These are phyloP conservation scores for Eimeria nieschulzi DNA, from an alignment of 169 alveolate genomes.

Conservation along the genomic window DNA sequence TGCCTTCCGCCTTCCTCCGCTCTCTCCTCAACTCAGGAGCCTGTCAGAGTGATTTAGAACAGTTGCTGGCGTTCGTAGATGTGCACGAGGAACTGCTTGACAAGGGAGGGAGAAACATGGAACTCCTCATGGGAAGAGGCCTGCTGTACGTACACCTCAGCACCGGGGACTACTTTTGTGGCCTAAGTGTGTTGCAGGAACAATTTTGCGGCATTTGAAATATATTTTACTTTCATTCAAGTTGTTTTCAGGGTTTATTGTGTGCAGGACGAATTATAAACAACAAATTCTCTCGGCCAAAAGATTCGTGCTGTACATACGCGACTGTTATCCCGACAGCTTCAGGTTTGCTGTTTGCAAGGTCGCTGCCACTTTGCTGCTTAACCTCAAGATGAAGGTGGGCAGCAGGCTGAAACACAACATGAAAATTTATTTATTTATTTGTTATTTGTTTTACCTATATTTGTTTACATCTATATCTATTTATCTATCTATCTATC, in stretches of 20 bases:
- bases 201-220: too few species aligned
- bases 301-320: slow-evolving; percentile 45
- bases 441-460: too few species aligned
- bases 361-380: slow-evolving; percentile 57
- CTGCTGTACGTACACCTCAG: slow-evolving; percentile 58
- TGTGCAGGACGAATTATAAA: slow-evolving; percentile 38
- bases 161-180: neutral
- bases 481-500: too few species aligned
- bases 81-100: slow-evolving; percentile 86
- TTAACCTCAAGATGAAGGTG: slow-evolving; percentile 52
- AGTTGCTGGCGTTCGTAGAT: slow-evolving; percentile 86
- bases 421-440: neutral
- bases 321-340: slow-evolving; percentile 68
- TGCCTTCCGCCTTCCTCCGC: slow-evolving; percentile 64
- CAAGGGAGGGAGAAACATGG: slow-evolving; percentile 83
- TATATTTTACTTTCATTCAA: too few species aligned
- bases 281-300: slow-evolving; percentile 57
- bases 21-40: slow-evolving; percentile 73
- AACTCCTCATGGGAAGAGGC: slow-evolving; percentile 80
- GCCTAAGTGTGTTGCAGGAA: too few species aligned
- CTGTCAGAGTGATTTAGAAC: slow-evolving; percentile 82
- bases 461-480: too few species aligned
- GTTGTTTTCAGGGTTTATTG: neutral
- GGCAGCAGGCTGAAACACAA: neutral
- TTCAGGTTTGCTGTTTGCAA: slow-evolving; percentile 59